These are phyloP conservation scores for Chrysanthemum lavandulifolium DNA, from an alignment of 129 eudicot species.

Conservation along the genomic window DNA sequence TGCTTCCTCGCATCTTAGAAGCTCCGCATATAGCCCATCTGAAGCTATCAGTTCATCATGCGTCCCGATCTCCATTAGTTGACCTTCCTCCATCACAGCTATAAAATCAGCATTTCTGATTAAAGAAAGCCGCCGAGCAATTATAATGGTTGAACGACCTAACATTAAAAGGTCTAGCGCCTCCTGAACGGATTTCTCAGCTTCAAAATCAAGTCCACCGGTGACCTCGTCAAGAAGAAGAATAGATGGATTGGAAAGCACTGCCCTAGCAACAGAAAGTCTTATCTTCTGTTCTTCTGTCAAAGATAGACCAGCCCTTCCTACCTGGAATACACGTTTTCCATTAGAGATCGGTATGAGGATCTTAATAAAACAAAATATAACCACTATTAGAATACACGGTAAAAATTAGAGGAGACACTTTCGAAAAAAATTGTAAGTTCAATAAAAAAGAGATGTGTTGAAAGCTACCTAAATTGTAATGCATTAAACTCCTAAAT, in stretches of 20 bases:
- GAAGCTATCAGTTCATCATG: conserved; percentile 86
- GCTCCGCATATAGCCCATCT: conserved; percentile 93
- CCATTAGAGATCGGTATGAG: not conserved
- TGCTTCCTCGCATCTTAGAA: conserved; percentile 93
- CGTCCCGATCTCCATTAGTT: conserved; percentile 93
- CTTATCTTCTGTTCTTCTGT: conserved; percentile 94
- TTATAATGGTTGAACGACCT: conserved; percentile 90
- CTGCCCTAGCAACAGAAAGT: conserved; percentile 95
- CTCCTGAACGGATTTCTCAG: conserved; percentile 94
- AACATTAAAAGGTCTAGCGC: conserved; percentile 93
- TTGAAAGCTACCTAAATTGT: not conserved
- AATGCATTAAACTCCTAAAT: not conserved
- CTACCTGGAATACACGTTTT: conserved; percentile 54
- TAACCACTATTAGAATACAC: not conserved
- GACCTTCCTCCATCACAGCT: conserved; percentile 98
- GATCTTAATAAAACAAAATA: not conserved
- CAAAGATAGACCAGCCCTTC: conserved; percentile 76
- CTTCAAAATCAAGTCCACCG: conserved; percentile 98
- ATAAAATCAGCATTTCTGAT: conserved; percentile 94
- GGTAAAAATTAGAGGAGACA: not conserved
- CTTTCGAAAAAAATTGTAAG: not conserved
- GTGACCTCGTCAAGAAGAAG: conserved; percentile 97
- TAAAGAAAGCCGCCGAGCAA: conserved; percentile 82
- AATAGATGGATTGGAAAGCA: conserved; percentile 85
- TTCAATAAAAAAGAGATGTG: not conserved